Base-by-base conservation (phyloP, 208 protist species). In the Kentomonas sorsogonicus region DNA sequence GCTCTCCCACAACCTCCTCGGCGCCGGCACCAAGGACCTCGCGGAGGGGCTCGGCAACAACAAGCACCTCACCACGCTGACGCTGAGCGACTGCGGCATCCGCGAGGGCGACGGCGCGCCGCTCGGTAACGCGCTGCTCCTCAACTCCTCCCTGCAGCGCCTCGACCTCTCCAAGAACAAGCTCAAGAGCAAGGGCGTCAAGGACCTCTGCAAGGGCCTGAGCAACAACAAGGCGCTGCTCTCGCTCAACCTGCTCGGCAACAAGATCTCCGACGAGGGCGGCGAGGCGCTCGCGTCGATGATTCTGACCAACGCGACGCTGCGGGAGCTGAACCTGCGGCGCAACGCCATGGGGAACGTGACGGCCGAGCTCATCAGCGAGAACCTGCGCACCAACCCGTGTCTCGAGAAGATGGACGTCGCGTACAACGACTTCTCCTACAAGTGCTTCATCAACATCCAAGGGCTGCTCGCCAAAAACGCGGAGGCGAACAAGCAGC, bases 341-440 rank as follows among this genome's bases (percentile, higher is more conserved):
- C 81, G 79, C 46, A 95, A 95, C 63, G 60, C 60, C 60, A 91
- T 97, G 77, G 66, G 80, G 4, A 68, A 77, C 48, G 31, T 47
- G 2, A 93, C 86, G 0, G 87, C 83, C 5, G 82, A 89, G 23
- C 46, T 70, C 7, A 68, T 95, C 34, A 83, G 77, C 44, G 83
- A 89, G 29, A 66, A 69, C 15, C 59, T 97, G 1, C 73, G 77
- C 11, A 46, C 23, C 0, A 93, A 94, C 67, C 76, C 40, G 6
- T 75, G 78, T 0, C 27, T 97, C 18, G 74, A 93, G 58, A 72
- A 54, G n/a, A 77, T 97, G 57, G 87, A 97, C 41, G 75, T 93
- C 34, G 66, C 89, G 0, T 97, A 86, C 74, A 97, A 97, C 60
- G 83, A 97, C 63, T 95, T 95, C 51, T 82, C 77, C 5, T 97